Conservation (phyloP, 768 basidiomycete species). For the Boletus tylopilopsis region DNA sequence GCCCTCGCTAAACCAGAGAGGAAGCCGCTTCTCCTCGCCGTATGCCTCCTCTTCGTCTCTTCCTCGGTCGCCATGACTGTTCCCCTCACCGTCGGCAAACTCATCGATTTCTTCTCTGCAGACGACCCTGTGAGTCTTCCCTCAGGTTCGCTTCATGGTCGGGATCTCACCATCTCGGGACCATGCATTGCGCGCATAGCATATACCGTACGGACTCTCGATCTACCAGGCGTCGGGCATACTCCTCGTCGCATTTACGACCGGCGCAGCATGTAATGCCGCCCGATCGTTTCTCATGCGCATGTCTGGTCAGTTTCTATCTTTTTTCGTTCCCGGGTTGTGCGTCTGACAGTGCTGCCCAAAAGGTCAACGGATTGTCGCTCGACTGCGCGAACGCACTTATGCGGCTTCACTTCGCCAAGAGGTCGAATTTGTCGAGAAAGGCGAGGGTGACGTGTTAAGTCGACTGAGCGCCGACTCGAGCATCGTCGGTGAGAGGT, state of each 20-base stretch:
- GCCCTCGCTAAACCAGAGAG: slow-evolving; percentile 80
- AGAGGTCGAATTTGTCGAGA: slow-evolving; percentile 92
- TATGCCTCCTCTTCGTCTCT: slow-evolving; percentile 81
- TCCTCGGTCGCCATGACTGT: slow-evolving; percentile 90
- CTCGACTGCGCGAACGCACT: slow-evolving; percentile 74
- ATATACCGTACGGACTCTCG: slow-evolving; percentile 78
- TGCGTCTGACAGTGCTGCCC: not conserved
- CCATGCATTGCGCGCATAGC: slow-evolving; percentile 32
- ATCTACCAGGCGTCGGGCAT: slow-evolving; percentile 74
- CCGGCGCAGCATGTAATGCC: slow-evolving; percentile 87
- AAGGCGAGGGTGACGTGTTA: slow-evolving; percentile 89
- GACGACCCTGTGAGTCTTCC: slow-evolving; percentile 50
- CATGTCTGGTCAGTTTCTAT: slow-evolving; percentile 57
- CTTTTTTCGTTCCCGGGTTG: not conserved
- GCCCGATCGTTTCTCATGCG: slow-evolving; percentile 83
- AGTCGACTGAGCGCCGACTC: slow-evolving; percentile 90
- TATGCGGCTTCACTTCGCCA: slow-evolving; percentile 82
- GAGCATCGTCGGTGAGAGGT: slow-evolving; percentile 93
- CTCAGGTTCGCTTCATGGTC: too few relatives aligned
- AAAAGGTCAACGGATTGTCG: slow-evolving; percentile 83
- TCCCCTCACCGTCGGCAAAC: slow-evolving; percentile 87
- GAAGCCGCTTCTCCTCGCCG: slow-evolving; percentile 69
- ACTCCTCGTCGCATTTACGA: slow-evolving; percentile 72
- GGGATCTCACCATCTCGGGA: not conserved
- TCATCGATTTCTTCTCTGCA: slow-evolving; percentile 91